Base-by-base conservation (phyloP, 257 asterid species). In the Marsdenia floribunda region DNA sequence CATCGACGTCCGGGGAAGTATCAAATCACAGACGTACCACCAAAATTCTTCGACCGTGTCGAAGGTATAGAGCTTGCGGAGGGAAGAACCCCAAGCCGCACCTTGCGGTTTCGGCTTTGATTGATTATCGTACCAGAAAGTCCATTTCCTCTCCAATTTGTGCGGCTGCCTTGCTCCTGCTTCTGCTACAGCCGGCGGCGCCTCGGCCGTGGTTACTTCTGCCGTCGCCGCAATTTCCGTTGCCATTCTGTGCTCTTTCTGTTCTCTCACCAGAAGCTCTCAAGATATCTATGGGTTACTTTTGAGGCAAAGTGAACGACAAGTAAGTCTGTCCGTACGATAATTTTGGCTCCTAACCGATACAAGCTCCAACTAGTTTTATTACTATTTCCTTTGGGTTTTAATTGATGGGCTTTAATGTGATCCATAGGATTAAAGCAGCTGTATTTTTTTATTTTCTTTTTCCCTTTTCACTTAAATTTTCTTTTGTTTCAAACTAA, bases 21-120 rank as follows among this genome's bases (percentile, higher is more conserved):
- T 71, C 35, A 72, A 33, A 65, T 52, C 50, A 16, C 5, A 60
- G 44, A n/a, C 24, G 47, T 83, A 94, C 98, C 96, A 87, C 98
- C 98, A 94, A 84, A 94, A 94, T 76, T 94, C 97, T 70, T 94
- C 97, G 50, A 94, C 96, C 44, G 97, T 94, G 58, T 92, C 97
- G 79, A 94, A 94, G 40, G 97, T 89, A 73, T 89, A 90, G 29
- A 73, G 92, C 80, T 88, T 86, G 70, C 93, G 91, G 57, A 94
- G 86, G 72, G 88, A 70, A 72, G 70, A 58, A 52, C 95, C 98
- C 98, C 98, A 94, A 50, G 89, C 90, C 69, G 90, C 97, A 60
- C 97, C 97, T 78, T 82, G 97, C 79, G 82, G 97, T 69, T 92
- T 93, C 5, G 94, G 88, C 80, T 87, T 91, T 0, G 96, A 91